Conservation (phyloP, 805 yeast species). For the Priceomyces haplophilus region DNA sequence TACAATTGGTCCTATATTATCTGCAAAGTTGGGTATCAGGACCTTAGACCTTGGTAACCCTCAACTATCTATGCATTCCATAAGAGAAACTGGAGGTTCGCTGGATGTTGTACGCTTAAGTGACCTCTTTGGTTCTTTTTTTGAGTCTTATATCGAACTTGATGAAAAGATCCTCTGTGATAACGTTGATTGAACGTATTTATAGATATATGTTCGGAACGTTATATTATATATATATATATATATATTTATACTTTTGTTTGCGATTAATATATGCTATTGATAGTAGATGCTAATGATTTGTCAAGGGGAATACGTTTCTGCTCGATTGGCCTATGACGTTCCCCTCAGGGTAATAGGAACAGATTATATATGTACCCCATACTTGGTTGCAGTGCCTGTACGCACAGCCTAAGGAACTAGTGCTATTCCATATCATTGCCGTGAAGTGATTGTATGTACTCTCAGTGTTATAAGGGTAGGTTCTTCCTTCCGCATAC, state of each 20-base stretch:
- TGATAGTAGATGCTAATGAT: background rate
- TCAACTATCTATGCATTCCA: constrained; percentile 89
- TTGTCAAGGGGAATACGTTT: constrained; percentile 24
- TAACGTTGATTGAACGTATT: constrained; percentile 8
- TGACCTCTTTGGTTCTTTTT: constrained; percentile 61
- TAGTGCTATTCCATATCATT: constrained; percentile 34
- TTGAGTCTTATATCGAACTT: constrained; percentile 32
- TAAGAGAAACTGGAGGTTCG: constrained; percentile 87
- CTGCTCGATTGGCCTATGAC: constrained; percentile 20
- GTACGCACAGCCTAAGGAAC: constrained; percentile 33
- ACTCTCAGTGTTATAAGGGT: constrained; percentile 24
- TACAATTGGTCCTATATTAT: constrained; percentile 91
- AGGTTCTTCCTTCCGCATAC: constrained; percentile 35
- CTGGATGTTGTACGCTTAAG: constrained; percentile 65
- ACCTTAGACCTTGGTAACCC: constrained; percentile 91
- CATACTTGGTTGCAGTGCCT: constrained; percentile 30
- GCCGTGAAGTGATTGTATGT: constrained; percentile 39
- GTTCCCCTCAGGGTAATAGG: constrained; percentile 33
- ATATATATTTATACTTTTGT: background rate
- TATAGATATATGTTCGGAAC: no score
- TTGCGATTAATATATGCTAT: background rate
- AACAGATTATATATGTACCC: constrained; percentile 38
- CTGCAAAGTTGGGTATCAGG: constrained; percentile 82
- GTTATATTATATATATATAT: background rate
- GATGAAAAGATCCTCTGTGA: constrained; percentile 30